These are phyloP conservation scores for Serendipita sp. DNA, from an alignment of 768 basidiomycete genomes.

Conservation along the genomic window DNA sequence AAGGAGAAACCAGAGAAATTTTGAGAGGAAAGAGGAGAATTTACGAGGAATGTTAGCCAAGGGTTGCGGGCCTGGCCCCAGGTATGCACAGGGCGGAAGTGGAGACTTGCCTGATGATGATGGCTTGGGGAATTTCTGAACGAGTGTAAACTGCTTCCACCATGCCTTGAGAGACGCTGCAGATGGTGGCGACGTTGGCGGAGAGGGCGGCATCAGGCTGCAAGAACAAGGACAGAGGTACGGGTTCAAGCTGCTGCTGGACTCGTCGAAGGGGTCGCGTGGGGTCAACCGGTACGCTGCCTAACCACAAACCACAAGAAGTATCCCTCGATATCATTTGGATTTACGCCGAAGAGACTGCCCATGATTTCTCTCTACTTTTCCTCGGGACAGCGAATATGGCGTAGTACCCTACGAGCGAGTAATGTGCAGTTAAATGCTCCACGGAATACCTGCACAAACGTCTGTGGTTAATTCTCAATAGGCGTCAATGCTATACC, in stretches of 20 bases:
- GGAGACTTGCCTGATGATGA: background rate
- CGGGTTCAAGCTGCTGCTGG: background rate
- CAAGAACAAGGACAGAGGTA: background rate
- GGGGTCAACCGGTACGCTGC: background rate
- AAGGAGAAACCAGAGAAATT: background rate
- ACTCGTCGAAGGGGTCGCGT: no score
- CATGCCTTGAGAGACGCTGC: conserved; percentile 58
- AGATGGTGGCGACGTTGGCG: conserved; percentile 11
- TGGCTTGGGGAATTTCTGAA: conserved; percentile 22
- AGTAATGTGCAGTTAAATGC: no score
- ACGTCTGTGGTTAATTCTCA: no score
- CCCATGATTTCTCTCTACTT: background rate
- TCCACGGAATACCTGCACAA: no score
- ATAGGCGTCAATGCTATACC: no score
- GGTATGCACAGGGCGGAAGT: background rate
- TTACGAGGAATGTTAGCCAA: background rate
- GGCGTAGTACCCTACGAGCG: no score
- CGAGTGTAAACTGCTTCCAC: conserved; percentile 63
- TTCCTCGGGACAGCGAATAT: background rate
- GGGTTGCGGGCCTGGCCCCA: no score
- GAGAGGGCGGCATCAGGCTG: background rate
- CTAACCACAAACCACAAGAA: background rate
- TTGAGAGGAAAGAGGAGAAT: background rate
- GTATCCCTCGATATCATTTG: background rate
- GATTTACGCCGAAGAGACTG: no score